phyloP scores from a whole-genome alignment of 176 grass and related monocot genomes.

The Cenchrus fungigraminus region DNA sequence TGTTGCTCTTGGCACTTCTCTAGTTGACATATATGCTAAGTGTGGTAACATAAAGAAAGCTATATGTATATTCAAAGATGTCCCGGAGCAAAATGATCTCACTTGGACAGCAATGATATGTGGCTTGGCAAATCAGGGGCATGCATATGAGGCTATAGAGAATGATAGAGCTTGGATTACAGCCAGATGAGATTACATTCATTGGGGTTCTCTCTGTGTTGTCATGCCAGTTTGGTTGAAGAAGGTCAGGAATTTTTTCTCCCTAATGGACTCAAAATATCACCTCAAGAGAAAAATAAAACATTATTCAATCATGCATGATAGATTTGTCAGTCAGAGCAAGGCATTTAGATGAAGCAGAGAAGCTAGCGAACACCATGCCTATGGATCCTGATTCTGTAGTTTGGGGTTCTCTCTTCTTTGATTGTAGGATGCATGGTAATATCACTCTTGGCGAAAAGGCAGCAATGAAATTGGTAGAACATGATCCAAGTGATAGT shows the following conservation, averaged over 20 bases:
- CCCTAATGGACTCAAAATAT: conserved; percentile 63
- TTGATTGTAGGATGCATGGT: conserved; percentile 78
- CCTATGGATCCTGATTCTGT: conserved; percentile 69
- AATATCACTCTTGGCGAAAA: conserved; percentile 69
- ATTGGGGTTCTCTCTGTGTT: conserved; percentile 77
- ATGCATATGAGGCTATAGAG: conserved; percentile 59
- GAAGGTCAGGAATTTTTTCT: conserved; percentile 61
- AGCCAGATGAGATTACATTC: conserved; percentile 74
- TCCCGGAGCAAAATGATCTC: conserved; percentile 69
- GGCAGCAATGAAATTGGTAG: conserved; percentile 69
- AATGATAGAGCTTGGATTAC: conserved; percentile 65
- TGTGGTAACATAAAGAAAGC: conserved; percentile 79
- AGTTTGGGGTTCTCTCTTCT: conserved; percentile 80
- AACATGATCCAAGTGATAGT: conserved; percentile 70
- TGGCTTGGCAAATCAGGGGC: conserved; percentile 72
- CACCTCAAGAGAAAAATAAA: conserved; percentile 66
- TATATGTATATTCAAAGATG: conserved; percentile 51
- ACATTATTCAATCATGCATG: conserved; percentile 78
- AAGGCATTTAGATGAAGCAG: conserved; percentile 65
- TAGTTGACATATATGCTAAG: conserved; percentile 89
- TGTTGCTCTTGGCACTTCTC: conserved; percentile 63
- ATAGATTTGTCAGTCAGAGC: conserved; percentile 84
- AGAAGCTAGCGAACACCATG: conserved; percentile 76
- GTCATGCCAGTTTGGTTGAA: conserved; percentile 73
- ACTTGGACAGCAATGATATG: conserved; percentile 76